Evolutionary conservation across 805 yeast genomes (phyloP), one percentile per base, ranked within the genome.

Genomic region (Suhomyces sp.): DNA sequence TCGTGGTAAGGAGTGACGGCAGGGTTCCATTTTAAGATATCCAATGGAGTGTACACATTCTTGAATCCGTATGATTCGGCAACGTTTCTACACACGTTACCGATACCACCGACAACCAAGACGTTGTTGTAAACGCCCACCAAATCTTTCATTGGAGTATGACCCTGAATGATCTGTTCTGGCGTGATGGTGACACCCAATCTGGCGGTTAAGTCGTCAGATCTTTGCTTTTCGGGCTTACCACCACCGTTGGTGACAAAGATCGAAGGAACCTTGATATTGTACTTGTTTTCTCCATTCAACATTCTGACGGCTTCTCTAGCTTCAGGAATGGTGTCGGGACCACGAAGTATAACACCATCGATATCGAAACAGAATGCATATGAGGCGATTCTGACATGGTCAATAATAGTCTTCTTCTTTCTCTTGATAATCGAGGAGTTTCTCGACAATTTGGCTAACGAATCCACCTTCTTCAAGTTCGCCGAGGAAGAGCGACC

Each of bases 241-340:
- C 97, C 97, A 60, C 97, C 96, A 60, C 97, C 97, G 68, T 90
- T 90, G 54, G 97, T 90, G 57, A 90, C 91, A 65, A 87, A 86
- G 54, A 88, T 86, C 65, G 87, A 88, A 6, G 96, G 96, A 15
- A 88, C 91, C 57, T 80, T 83, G 61, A 90, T 86, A 61, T 86
- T 82, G 73, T 88, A 85, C 63, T 82, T 78, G 72, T 90, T 90
- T 40, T 83, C 83, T 53, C 96, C 96, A 60, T 88, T 85, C 57
- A 90, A 78, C 74, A 87, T 66, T 56, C 79, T 78, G 59, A 90
- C 71, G 6, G 96, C 96, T 57, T 83, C 80, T 13, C 77, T 80
- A 0, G 96, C 96, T 62, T 87, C 86, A 0, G 94, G 92, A 47
- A 90, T 86, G 6, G 93, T 87, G 50, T 86, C 82, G 1, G 94